These are phyloP conservation scores for Penstemon davidsonii DNA, from an alignment of 257 asterid species.

Conservation along the genomic window DNA sequence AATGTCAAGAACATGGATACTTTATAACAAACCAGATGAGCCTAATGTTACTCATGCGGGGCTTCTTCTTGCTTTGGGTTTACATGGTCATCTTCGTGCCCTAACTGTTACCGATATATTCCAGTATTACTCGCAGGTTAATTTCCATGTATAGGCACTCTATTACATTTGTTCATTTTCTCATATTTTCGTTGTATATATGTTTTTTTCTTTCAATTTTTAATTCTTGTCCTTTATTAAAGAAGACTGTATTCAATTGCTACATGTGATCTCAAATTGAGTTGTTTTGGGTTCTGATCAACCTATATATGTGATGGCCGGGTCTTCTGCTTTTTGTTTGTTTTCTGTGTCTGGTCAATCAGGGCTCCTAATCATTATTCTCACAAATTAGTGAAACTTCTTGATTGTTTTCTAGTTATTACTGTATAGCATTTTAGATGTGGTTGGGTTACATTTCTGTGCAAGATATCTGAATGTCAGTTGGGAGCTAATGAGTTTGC, in stretches of 20 bases:
- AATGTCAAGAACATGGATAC: slow-evolving; percentile 95
- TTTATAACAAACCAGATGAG: slow-evolving; percentile 92
- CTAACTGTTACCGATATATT: slow-evolving; percentile 76
- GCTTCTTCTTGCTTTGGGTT: slow-evolving; percentile 93
- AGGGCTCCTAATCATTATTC: not conserved
- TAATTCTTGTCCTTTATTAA: slow-evolving; percentile 6
- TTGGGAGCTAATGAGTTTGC: not conserved
- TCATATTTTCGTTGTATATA: not conserved
- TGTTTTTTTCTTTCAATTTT: not conserved
- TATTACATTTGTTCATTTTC: slow-evolving; percentile 7
- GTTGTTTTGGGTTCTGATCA: not conserved
- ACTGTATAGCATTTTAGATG: not conserved
- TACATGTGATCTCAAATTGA: not conserved
- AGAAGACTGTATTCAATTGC: slow-evolving; percentile 20
- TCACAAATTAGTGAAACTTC: not conserved
- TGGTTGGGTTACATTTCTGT: not conserved
- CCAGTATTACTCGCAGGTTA: slow-evolving; percentile 84
- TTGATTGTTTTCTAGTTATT: not conserved
- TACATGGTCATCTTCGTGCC: slow-evolving; percentile 91
- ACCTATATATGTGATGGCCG: not conserved
- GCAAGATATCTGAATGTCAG: slow-evolving; percentile 9
- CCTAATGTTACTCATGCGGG: slow-evolving; percentile 96
- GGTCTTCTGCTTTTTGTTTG: not conserved
- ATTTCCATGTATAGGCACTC: slow-evolving; percentile 16
- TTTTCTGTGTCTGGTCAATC: not conserved